phyloP scores from a whole-genome alignment of 2,329 filamentous ascomycete genomes.

The Hypoxylon sp. region DNA sequence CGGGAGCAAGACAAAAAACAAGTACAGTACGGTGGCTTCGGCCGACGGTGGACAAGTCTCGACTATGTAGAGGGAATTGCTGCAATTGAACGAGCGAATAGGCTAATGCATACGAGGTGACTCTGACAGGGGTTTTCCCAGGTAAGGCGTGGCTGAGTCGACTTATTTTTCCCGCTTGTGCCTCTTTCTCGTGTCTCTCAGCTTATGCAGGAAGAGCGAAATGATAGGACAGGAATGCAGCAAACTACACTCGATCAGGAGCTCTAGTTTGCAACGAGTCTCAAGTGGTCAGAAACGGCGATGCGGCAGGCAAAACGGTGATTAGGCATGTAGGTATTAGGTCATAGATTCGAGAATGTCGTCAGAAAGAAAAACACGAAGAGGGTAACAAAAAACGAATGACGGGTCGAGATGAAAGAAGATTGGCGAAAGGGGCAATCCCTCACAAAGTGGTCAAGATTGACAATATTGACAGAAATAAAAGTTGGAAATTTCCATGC shows the following conservation, averaged over 20 bases:
- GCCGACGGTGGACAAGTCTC: constrained; percentile 24
- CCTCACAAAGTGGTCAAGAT: constrained; percentile 27
- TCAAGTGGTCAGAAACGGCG: constrained; percentile 29
- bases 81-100: constrained; percentile 52
- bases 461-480: constrained; percentile 25
- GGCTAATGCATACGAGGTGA: constrained; percentile 48
- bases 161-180: constrained; percentile 41
- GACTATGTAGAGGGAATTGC: constrained; percentile 31
- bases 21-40: constrained; percentile 34
- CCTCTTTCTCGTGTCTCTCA: constrained; percentile 40
- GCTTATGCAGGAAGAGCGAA: constrained; percentile 38
- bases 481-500: constrained; percentile 44
- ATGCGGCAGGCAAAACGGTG: constrained; percentile 32
- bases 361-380: constrained; percentile 21
- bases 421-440: constrained; percentile 24
- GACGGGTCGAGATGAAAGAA: constrained; percentile 28
- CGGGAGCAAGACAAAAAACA: constrained; percentile 32
- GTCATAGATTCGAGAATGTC: constrained; percentile 37
- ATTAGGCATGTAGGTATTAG: constrained; percentile 25
- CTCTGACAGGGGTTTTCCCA: constrained; percentile 31
- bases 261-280: constrained; percentile 37
- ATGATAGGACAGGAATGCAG: constrained; percentile 50
- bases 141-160: constrained; percentile 51
- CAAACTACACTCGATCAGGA: constrained; percentile 34
- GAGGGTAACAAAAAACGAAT: background rate